Conservation (phyloP, 495 filamentous ascomycete species). For the Aspergillus funiculosus region DNA sequence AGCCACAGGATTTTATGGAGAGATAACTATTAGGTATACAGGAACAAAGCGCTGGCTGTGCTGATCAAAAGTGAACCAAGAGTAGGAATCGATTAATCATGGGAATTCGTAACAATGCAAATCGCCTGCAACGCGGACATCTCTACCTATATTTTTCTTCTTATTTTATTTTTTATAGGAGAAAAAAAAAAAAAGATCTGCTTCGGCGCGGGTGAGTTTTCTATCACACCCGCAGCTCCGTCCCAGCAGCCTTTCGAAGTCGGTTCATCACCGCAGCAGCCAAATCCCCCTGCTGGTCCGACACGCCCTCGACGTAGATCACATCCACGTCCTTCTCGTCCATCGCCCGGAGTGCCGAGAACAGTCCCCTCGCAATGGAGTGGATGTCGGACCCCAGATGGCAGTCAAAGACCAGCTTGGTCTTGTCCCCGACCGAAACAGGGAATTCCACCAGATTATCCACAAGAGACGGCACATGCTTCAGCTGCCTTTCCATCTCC, state of each 20-base stretch:
- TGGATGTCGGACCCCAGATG: constrained; percentile 60
- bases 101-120: no score
- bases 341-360: constrained; percentile 78
- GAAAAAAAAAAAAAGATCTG: neutral
- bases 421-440: constrained; percentile 27
- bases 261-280: constrained; percentile 97
- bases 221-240: constrained; percentile 35
- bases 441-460: constrained; percentile 30
- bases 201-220: no score
- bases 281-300: constrained; percentile 65
- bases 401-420: constrained; percentile 43
- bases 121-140: no score
- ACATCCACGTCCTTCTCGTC: constrained; percentile 72
- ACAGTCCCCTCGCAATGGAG: constrained; percentile 77
- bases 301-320: constrained; percentile 88
- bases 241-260: constrained; percentile 76
- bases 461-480: constrained; percentile 25
- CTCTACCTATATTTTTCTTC: constrained; percentile 1
- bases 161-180: neutral
- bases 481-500: constrained; percentile 21
- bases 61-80: no score
- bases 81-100: no score
- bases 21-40: no score
- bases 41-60: no score
- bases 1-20: no score